A percentile compares a stretch with the other conserved stretches of the same genome.
Evolutionary conservation across 2,329 filamentous ascomycete genomes (phyloP).

Genomic region (Ilyonectria sp.): DNA sequence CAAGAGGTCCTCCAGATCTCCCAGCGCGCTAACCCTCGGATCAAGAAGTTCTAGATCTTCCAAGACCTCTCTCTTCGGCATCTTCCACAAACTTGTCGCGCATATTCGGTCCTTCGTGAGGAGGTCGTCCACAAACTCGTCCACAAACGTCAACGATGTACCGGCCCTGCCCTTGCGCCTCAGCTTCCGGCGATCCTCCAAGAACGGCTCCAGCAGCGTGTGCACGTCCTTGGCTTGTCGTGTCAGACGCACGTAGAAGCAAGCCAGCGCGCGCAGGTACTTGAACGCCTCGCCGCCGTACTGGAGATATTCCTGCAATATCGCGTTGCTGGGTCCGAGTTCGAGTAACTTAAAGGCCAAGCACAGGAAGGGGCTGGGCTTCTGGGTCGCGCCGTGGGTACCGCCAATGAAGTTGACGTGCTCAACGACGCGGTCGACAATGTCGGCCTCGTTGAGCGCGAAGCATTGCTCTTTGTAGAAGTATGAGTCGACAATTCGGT

Average conservation of each 20-base stretch:
- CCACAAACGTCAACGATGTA: conserved; percentile 84
- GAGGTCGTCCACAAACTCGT: conserved; percentile 94
- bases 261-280: conserved; percentile 90
- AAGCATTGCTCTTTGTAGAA: conserved; percentile 99
- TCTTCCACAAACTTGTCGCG: conserved; percentile 92
- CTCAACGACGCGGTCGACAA: conserved; percentile 91
- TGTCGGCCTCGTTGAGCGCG: conserved; percentile 85
- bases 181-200: conserved; percentile 88
- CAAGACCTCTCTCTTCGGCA: conserved; percentile 84
- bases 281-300: conserved; percentile 84
- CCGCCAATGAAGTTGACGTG: conserved; percentile 88
- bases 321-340: conserved; percentile 83
- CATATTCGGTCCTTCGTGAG: conserved; percentile 91
- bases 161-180: conserved; percentile 82
- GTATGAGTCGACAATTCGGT: conserved; percentile 94
- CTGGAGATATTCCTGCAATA: conserved; percentile 85
- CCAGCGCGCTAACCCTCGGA: conserved; percentile 86
- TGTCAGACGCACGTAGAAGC: conserved; percentile 94
- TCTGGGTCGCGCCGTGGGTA: conserved; percentile 86
- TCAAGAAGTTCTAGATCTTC: conserved; percentile 93
- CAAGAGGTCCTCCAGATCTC: conserved; percentile 81
- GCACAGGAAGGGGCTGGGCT: conserved; percentile 93
- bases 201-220: conserved; percentile 82
- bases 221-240: conserved; percentile 88
- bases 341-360: conserved; percentile 95